Percentiles rank a stretch among this genome's conserved stretches.
Evolutionary conservation across 495 filamentous ascomycete species (phyloP).

Genomic region (Annulohypoxylon bovei): DNA sequence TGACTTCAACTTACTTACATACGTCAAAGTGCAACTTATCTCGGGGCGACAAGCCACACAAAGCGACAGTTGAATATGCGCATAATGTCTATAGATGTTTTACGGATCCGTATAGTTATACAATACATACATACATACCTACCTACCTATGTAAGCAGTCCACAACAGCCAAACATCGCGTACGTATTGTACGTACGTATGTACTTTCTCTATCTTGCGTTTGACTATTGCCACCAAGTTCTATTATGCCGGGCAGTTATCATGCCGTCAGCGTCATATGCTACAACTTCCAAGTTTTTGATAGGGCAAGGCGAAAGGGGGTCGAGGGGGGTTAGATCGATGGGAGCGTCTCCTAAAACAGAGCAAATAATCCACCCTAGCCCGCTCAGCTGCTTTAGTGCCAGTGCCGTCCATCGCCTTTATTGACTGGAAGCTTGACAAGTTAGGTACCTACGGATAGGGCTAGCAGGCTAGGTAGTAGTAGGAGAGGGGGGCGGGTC

Average conservation of each 20-base stretch:
- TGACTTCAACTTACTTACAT: background rate
- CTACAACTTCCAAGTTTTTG: conserved; percentile 37
- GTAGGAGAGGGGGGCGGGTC: conserved; percentile 5
- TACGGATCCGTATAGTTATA: background rate
- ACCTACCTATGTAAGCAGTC: background rate
- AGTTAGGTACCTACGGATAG: conserved; percentile 10
- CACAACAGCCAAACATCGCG: background rate
- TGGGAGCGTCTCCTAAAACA: conserved; percentile 13
- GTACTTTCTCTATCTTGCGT: background rate
- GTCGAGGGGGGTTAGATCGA: background rate
- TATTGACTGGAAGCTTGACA: conserved; percentile 20
- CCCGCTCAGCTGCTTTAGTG: conserved; percentile 26
- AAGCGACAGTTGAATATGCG: background rate
- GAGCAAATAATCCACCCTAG: conserved; percentile 22
- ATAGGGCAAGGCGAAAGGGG: conserved; percentile 27
- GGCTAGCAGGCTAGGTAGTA: background rate
- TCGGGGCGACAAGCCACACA: conserved; percentile 14
- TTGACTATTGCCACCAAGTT: conserved; percentile 33
- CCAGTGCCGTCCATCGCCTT: background rate
- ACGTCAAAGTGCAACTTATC: background rate
- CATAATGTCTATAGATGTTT: background rate
- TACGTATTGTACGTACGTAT: background rate
- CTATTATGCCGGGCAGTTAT: conserved; percentile 16
- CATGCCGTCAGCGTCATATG: conserved; percentile 42
- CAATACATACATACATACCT: background rate